Conservation (phyloP, 2,329 filamentous ascomycete species). For the Coniochaeta ligniaria region DNA sequence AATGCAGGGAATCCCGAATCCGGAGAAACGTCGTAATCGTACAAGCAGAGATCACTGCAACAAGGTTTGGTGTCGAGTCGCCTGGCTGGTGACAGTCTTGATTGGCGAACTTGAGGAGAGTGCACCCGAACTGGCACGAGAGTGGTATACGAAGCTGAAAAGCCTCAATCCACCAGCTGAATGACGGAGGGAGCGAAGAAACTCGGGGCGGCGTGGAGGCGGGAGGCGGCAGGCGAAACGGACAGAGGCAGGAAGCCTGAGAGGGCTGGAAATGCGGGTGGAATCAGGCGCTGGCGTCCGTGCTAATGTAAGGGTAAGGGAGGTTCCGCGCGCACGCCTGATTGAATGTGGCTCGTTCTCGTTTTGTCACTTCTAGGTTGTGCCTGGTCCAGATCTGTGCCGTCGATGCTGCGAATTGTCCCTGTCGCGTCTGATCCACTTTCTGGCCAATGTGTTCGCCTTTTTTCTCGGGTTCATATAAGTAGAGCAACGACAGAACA, state of each 20-base stretch:
- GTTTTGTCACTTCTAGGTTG: neutral
- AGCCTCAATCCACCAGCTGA: neutral
- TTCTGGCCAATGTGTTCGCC: neutral
- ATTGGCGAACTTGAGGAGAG: neutral
- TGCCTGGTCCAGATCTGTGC: neutral
- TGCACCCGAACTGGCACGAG: neutral
- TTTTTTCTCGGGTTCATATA: neutral
- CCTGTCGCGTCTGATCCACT: neutral
- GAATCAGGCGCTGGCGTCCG: neutral
- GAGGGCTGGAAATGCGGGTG: neutral
- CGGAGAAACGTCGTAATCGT: neutral
- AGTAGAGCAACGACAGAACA: neutral
- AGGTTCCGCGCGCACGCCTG: neutral
- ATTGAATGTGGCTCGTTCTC: neutral
- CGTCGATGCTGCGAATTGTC: neutral
- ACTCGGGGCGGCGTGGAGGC: neutral
- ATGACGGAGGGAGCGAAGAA: neutral
- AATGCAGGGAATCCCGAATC: neutral
- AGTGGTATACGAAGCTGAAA: neutral
- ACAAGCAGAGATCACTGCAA: neutral
- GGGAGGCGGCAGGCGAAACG: neutral
- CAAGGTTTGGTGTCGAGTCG: neutral
- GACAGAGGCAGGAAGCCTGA: neutral
- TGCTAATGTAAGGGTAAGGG: conserved; percentile 1
- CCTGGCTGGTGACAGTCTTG: neutral